Evolutionary conservation across 2,329 filamentous ascomycete species (phyloP), one percentile per base, ranked within the genome.

Genomic region (Setomelanomma holmii): DNA sequence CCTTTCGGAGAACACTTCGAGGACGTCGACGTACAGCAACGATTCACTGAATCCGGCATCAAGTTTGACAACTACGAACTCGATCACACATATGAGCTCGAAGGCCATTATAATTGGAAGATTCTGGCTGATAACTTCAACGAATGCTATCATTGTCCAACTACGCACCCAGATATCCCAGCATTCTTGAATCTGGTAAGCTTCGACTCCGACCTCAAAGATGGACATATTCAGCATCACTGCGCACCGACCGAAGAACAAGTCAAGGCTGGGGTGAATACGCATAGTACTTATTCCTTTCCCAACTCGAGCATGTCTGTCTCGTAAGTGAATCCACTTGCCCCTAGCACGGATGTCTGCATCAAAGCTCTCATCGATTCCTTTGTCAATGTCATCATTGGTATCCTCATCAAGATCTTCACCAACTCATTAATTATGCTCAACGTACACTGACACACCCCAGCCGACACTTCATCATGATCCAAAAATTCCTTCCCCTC

Each of bases 131-230:
- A 87, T 66, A 86, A 87, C 74, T 87, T 86, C 76, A 87, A 87
- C 67, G 84, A 85, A 66, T 87, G 84, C 64, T 87, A 87, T 59
- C 84, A 86, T 73, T 86, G 83, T 73, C 79, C 80, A 16, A 82
- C 80, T 0, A 80, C 82, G 0, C 84, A 86, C 58, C 82, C 84
- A 2, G 82, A 84, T 48, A 83, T 86, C 21, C 77, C 81, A 1
- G 75, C 77, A 23, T 78, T 86, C 33, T 78, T 84, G 19, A 81
- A 86, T 53, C 77, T 86, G 21, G 77, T 79, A 49, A 79, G 79
- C 0, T 86, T 85, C 69, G 56, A 60, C 35, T 60, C 56, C 33
- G 61, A 64, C 12, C 55, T 63, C 5, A 58, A 58, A 5, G 61
- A 55, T 10, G 64, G 63, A 4, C 63, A 67, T 27, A 63, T 71